Conservation (phyloP, 305 asterid species). For the Fraxinus dipetala region DNA sequence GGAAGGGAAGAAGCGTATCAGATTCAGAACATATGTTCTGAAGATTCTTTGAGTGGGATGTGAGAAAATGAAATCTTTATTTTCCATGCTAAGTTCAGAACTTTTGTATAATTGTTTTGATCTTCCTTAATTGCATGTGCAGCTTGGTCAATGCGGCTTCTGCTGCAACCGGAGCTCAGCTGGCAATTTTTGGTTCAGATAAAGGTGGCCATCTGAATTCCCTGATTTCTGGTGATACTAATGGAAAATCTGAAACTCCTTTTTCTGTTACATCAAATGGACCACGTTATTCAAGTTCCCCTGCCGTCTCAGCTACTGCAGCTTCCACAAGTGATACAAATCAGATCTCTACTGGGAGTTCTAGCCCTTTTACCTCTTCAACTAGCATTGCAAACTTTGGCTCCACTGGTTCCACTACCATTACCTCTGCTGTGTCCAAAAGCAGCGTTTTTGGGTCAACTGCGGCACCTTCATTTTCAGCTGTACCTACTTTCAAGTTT, state of each 20-base stretch:
- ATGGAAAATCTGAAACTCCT: constrained; percentile 29
- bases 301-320: constrained; percentile 25
- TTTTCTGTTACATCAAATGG: constrained; percentile 31
- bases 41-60: background rate
- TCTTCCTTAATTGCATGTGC: constrained; percentile 21
- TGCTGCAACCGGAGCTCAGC: constrained; percentile 24
- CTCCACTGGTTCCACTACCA: constrained; percentile 28
- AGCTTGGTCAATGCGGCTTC: constrained; percentile 32
- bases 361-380: constrained; percentile 31
- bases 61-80: background rate
- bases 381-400: constrained; percentile 28
- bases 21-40: background rate
- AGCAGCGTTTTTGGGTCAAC: constrained; percentile 33
- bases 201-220: constrained; percentile 24
- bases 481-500: constrained; percentile 32
- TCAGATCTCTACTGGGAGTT: constrained; percentile 29
- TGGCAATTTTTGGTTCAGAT: constrained; percentile 24
- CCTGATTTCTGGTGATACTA: constrained; percentile 32
- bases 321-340: constrained; percentile 23
- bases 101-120: background rate
- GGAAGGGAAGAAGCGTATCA: background rate
- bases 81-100: constrained; percentile 1
- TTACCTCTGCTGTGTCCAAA: constrained; percentile 29
- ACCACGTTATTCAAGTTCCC: constrained; percentile 19
- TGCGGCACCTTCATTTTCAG: constrained; percentile 24